Base-by-base conservation (phyloP, 2,329 filamentous ascomycete genomes). In the Talaromyces sp. region DNA sequence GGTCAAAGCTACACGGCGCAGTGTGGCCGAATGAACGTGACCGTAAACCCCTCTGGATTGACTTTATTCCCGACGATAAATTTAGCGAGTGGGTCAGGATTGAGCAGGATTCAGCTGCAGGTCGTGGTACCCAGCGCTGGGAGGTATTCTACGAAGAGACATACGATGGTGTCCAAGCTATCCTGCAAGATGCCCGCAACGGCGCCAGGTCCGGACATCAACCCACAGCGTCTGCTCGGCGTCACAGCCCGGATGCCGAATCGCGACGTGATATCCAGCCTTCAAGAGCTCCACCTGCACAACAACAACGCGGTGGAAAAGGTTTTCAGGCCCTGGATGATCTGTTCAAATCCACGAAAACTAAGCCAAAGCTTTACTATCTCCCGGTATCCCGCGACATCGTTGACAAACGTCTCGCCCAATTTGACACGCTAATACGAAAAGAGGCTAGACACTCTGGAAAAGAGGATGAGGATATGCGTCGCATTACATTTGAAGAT, bases 21-120 rank as follows among this genome's bases (percentile, higher is more conserved):
- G 85, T 93, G 41, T 98, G 93, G 92, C 94, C 94, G 0, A 87
- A 93, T 66, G 94, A 98, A 78, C 87, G 89, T 66, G 91, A 89
- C 69, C 86, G 95, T 37, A 96, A 95, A 75, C 84, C 88, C 0
- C 83, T 98, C 0, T 96, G 90, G 86, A 91, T 92, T 3, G 95
- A 99, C 75, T 98, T 95, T 75, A 84, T 98, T 22, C 94, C 94
- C 0, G 85, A 90, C 19, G 87, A 92, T 31, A 86, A 87, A 68
- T 84, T 96, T 3, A 76, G 81, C 14, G 84, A 85, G 27, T 98
- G 93, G 92, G 89, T 96, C 66, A 84, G 86, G 8, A 84, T 79
- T 47, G 92, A 96, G 76, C 80, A 88, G 70, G 76, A 81, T 71
- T 79, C 70, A 72, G 82, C 68, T 76, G 84, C 72, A 19, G 69